These are phyloP conservation scores for Mycena kentingensis DNA, from an alignment of 768 basidiomycete species.

Conservation along the genomic window DNA sequence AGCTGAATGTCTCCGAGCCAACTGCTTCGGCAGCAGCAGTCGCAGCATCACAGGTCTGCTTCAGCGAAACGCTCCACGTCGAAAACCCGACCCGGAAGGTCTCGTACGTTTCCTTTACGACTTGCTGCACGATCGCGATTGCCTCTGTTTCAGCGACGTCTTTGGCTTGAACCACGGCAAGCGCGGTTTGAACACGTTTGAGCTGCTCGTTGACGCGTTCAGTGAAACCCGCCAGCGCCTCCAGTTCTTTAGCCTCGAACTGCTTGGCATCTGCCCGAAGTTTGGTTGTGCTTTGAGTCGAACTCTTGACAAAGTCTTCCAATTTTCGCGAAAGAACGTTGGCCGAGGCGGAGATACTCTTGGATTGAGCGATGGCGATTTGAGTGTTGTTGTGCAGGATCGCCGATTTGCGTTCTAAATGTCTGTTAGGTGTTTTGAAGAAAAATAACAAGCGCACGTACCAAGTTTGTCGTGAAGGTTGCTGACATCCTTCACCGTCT, in stretches of 20 bases:
- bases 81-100: conserved; percentile 53
- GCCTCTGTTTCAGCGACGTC: conserved; percentile 58
- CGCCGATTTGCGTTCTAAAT: conserved; percentile 70
- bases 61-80: conserved; percentile 59
- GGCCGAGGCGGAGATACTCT: conserved; percentile 55
- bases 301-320: conserved; percentile 59
- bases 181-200: conserved; percentile 50
- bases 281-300: conserved; percentile 52
- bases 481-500: conserved; percentile 68
- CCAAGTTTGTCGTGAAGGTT: conserved; percentile 84
- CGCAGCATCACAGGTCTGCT: conserved; percentile 47
- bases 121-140: conserved; percentile 46
- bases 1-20: conserved; percentile 46
- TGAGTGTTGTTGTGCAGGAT: conserved; percentile 66
- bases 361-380: conserved; percentile 63
- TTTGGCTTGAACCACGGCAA: conserved; percentile 56
- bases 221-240: conserved; percentile 51
- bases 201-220: conserved; percentile 61
- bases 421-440: conserved; percentile 11
- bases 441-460: conserved; percentile 36
- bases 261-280: conserved; percentile 59
- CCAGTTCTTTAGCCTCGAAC: conserved; percentile 58
- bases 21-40: conserved; percentile 49
- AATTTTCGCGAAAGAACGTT: conserved; percentile 58
- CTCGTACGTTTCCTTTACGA: conserved; percentile 55